Evolutionary conservation across 495 filamentous ascomycete species (phyloP).

Genomic region (Hyaloscypha finlandica): DNA sequence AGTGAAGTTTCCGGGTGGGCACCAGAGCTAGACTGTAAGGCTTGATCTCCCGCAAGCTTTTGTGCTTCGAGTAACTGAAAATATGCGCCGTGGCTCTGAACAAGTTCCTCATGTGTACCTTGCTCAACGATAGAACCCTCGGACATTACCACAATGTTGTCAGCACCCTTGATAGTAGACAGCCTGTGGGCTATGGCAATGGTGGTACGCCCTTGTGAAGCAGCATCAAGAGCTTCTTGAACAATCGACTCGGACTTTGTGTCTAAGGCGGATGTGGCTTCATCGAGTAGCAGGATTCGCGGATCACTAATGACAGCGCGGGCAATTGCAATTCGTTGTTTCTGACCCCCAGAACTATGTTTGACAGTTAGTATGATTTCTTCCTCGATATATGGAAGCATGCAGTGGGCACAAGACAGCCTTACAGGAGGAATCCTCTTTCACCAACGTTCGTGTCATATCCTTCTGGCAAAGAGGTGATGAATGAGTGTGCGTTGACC

Average conservation of each 20-base stretch:
- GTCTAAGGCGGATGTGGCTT: conserved; percentile 74
- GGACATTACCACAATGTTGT: conserved; percentile 63
- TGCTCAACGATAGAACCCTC: conserved; percentile 58
- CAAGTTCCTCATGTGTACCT: conserved; percentile 53
- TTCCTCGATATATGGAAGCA: background rate
- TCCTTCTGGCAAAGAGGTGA: conserved; percentile 39
- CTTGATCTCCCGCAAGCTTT: background rate
- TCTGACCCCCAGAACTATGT: conserved; percentile 51
- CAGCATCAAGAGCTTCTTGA: conserved; percentile 62
- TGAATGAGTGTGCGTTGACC: conserved; percentile 50
- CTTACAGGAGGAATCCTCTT: conserved; percentile 40
- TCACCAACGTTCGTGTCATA: conserved; percentile 51
- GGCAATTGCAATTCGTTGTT: conserved; percentile 64
- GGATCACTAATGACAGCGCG: conserved; percentile 71
- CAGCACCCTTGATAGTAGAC: conserved; percentile 55
- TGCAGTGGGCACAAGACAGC: background rate
- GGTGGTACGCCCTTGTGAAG: conserved; percentile 61
- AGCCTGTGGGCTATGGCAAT: conserved; percentile 61
- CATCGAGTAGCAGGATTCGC: conserved; percentile 69
- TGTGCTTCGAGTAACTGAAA: conserved; percentile 15
- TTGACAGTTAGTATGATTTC: background rate
- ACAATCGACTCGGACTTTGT: conserved; percentile 68
- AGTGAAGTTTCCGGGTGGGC: background rate
- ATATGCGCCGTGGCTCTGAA: conserved; percentile 42
- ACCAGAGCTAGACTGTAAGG: background rate